These are phyloP conservation scores for Collybia mongolica DNA, from an alignment of 768 basidiomycete species.

Conservation along the genomic window DNA sequence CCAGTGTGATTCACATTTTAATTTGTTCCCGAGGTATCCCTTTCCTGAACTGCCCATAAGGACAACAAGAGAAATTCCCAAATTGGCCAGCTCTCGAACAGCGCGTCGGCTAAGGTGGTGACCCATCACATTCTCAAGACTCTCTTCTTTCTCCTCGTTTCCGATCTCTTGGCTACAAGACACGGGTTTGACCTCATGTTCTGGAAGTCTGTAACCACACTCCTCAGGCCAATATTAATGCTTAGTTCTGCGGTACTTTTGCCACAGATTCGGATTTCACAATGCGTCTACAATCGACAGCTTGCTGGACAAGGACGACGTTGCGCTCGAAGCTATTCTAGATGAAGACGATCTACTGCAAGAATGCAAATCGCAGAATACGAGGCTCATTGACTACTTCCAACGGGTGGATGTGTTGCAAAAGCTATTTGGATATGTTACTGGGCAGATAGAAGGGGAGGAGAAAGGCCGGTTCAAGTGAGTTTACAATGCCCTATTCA, in stretches of 20 bases:
- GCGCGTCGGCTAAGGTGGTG: not conserved
- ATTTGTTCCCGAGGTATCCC: too few relatives aligned
- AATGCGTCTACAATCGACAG: conserved; percentile 88
- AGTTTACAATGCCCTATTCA: conserved; percentile 28
- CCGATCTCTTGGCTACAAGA: conserved; percentile 12
- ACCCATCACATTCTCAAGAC: not conserved
- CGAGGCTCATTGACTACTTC: conserved; percentile 84
- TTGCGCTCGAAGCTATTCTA: conserved; percentile 85
- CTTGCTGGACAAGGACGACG: conserved; percentile 87
- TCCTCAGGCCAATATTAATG: conserved; percentile 23
- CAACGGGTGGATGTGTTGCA: conserved; percentile 79
- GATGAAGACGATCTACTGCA: conserved; percentile 93
- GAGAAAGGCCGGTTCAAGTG: conserved; percentile 82
- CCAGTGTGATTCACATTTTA: too few relatives aligned
- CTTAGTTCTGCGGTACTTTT: conserved; percentile 30
- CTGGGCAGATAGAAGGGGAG: conserved; percentile 81
- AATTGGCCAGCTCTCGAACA: not conserved
- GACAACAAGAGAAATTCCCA: not conserved
- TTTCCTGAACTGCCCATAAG: too few relatives aligned
- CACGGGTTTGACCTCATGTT: conserved; percentile 36
- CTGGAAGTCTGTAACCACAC: conserved; percentile 42
- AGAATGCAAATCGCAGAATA: conserved; percentile 95
- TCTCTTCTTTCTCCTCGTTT: conserved; percentile 10
- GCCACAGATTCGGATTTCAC: conserved; percentile 82
- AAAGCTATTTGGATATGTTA: conserved; percentile 80